A percentile compares a stretch with the other conserved stretches of the same genome.
Conservation (phyloP, 75 land plant species). For the Ceratopteris richardii region DNA sequence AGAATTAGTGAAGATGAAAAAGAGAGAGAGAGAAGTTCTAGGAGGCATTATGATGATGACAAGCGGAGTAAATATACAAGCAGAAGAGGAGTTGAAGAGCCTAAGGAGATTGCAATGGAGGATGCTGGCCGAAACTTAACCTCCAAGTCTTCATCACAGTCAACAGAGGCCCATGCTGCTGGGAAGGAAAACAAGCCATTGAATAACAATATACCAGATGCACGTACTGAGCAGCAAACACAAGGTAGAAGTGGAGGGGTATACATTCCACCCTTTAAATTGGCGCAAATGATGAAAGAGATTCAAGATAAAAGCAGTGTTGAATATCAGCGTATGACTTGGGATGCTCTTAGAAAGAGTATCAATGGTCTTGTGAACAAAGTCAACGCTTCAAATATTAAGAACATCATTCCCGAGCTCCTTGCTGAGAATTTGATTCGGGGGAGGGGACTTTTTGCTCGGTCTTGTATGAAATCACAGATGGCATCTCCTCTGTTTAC, state of each 20-base stretch:
- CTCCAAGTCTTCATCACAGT: no score
- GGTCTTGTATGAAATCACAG: constrained; percentile 85
- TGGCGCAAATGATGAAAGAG: constrained; percentile 76
- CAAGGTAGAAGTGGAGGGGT: constrained; percentile 61
- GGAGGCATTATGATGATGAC: no score
- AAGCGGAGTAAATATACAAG: no score
- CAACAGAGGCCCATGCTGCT: no score
- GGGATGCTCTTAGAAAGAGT: constrained; percentile 87
- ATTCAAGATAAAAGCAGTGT: constrained; percentile 60
- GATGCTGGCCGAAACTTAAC: no score
- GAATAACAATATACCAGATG: no score
- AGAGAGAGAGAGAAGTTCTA: no score
- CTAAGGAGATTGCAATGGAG: no score
- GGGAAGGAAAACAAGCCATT: no score
- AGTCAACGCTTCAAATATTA: constrained; percentile 77
- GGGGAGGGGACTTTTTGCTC: constrained; percentile 73
- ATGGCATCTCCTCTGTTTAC: constrained; percentile 87
- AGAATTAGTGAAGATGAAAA: no score
- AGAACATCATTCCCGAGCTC: constrained; percentile 81
- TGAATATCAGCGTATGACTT: constrained; percentile 71
- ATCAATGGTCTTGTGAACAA: constrained; percentile 97
- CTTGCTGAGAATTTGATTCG: constrained; percentile 71
- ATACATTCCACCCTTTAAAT: constrained; percentile 76
- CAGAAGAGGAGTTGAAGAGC: no score
- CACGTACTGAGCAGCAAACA: no score